Evolutionary conservation across 169 alveolate genomes (phyloP), one percentile per base, ranked within the genome.

Genomic region (Eimeria maxima): DNA sequence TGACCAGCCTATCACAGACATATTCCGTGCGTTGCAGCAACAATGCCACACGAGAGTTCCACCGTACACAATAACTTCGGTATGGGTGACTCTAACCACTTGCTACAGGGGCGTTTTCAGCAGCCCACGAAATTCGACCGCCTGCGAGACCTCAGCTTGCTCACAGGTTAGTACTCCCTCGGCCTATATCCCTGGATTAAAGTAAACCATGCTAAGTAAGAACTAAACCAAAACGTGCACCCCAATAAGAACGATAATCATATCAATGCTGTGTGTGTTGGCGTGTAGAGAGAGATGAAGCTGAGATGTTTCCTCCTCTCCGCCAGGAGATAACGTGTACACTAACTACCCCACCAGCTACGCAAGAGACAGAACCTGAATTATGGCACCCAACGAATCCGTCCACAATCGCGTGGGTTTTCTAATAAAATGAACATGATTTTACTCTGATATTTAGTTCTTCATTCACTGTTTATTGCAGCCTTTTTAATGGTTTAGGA

Each of bases 361-460:
- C 92, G 5, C 92, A 84, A 42, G 92, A 84, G 74, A 84, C 92
- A 84, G 92, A 84, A 38, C 92, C 92, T 24, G 92, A 84, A 53
- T 84, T 84, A 18, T 84, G 92, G 92, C 92, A 84, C 44, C 92
- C 92, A 20, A 84, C 55, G 24, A 84, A 84, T 42, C 92, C 92
- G 20, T 84, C 92, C 42, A 84, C 92, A 27, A 84, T 84, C 33
- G 92, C 92, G 92, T 84, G 92, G 65, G 76, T 55, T 63, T 11
- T 38, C 18, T 67, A 33, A 33, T 47, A 8, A 42, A 10, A 10
- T n/a, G 44, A 47, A 45, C 45, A 45, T 42, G 44, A 0, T 73
- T 18, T 42, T 38, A 4, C 55, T 73, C 38, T 1, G 83, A 50
- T 38, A n/a, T 38, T 73, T 29, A n/a, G 4, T 73, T 38, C 44